Conservation (phyloP, 208 protist species). For the Crithidia thermophila region DNA sequence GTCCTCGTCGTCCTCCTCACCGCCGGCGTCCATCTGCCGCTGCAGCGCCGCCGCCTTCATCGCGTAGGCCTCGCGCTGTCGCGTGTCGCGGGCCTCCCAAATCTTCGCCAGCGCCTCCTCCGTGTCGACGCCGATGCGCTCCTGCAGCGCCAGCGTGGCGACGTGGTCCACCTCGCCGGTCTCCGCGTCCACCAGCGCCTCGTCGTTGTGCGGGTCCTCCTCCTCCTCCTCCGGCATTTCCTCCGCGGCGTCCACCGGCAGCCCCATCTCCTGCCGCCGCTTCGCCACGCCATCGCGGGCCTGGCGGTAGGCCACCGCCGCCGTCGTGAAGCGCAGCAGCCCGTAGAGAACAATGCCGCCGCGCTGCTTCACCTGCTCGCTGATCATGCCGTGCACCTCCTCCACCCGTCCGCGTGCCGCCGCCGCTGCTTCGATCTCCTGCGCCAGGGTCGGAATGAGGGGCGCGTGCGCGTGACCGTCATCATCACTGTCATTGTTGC, state of each 20-base stretch:
- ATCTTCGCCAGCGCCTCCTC: slow-evolving; percentile 76
- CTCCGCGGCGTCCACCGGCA: slow-evolving; percentile 39
- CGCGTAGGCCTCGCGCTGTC: slow-evolving; percentile 44
- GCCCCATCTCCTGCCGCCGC: slow-evolving; percentile 44
- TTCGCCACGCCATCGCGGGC: slow-evolving; percentile 60
- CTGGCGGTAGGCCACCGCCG: slow-evolving; percentile 69
- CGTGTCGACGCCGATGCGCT: slow-evolving; percentile 64
- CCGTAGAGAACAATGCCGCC: slow-evolving; percentile 68
- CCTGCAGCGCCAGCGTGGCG: slow-evolving; percentile 50
- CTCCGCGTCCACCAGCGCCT: slow-evolving; percentile 70
- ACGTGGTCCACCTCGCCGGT: slow-evolving; percentile 61
- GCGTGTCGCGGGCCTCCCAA: slow-evolving; percentile 67
- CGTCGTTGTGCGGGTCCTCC: slow-evolving; percentile 68
- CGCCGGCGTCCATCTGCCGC: slow-evolving; percentile 39
- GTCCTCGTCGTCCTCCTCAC: slow-evolving; percentile 61
- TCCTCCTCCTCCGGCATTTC: slow-evolving; percentile 83
- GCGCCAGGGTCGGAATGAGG: slow-evolving; percentile 20
- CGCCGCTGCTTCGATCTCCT: slow-evolving; percentile 28
- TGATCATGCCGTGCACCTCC: slow-evolving; percentile 41
- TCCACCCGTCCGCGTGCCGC: slow-evolving; percentile 35
- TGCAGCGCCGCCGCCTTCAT: slow-evolving; percentile 48
- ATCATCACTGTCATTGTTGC: background rate
- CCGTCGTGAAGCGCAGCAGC: slow-evolving; percentile 57
- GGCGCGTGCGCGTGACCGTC: background rate
- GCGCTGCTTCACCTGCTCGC: slow-evolving; percentile 52